Evolutionary conservation across 2,329 filamentous ascomycete genomes (phyloP), one percentile per base, ranked within the genome.

Genomic region (Penicillium sp.): DNA sequence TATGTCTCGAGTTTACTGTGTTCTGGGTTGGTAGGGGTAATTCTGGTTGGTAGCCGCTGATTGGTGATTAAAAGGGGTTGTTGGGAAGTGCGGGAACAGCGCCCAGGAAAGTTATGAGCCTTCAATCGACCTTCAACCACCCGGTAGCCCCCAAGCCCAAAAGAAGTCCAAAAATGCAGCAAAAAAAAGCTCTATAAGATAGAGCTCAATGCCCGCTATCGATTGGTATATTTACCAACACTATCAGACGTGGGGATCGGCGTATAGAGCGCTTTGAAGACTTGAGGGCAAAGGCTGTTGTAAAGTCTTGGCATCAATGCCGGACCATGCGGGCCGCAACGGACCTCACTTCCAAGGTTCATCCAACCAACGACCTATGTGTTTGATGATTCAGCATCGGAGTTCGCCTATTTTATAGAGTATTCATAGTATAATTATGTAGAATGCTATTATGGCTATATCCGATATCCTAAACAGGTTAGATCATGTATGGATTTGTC

Each of bases 271-370:
- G 21, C 27, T 16, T 45, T n/a, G 15, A 45, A 52, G 4, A 1
- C 4, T 29, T 15, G 15, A 15, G 16, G 21, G 6, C 6, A 15
- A 27, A 19, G 7, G 16, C 39, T n/a, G 2, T 29, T 23, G 19
- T 5, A 13, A 31, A 43, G 29, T 29, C 52, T 50, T 54, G 45
- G 52, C 44, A 50, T 49, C 36, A 27, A 33, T 16, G 4, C 29
- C 23, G 6, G 10, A 10, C 23, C 34, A 38, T 36, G 16, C 4
- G n/a, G 25, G 21, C 9, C 10, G n/a, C 25, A 10, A 6, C 8
- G 47, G 19, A n/a, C 10, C 16, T 23, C 27, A 29, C 27, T 52
- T n/a, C 34, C 3, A n/a, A 38, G 34, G 16, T 38, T 52, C 29
- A 36, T 3, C 50, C 39, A 45, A 52, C 36, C 29, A 52, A 36